phyloP scores from a whole-genome alignment of 2,329 filamentous ascomycete species.

The Colletotrichum orbiculare region DNA sequence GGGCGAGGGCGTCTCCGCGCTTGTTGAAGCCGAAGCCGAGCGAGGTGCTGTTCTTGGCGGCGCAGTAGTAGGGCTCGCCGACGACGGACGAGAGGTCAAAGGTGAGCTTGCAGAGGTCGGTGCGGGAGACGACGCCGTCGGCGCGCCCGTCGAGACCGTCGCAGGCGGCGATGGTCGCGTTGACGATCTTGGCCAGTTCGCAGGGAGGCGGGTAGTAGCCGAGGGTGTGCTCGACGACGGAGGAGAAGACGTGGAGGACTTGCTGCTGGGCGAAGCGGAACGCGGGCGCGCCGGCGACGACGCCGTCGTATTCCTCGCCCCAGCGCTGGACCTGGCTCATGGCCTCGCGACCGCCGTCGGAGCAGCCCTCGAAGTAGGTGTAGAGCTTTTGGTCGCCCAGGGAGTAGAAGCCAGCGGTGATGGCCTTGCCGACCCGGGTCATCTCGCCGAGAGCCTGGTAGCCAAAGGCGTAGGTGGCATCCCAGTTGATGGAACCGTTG shows the following conservation, averaged over 20 bases:
- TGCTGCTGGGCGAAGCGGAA: conserved; percentile 57
- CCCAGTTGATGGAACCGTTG: conserved; percentile 41
- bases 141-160: conserved; percentile 64
- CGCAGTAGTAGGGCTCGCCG: conserved; percentile 48
- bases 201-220: conserved; percentile 53
- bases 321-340: conserved; percentile 56
- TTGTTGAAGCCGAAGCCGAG: conserved; percentile 43
- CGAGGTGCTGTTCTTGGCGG: conserved; percentile 28
- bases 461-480: conserved; percentile 21
- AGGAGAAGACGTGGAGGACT: conserved; percentile 53
- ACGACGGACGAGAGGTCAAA: conserved; percentile 47
- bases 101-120: conserved; percentile 49
- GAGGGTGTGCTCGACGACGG: conserved; percentile 51
- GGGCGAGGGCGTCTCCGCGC: background rate
- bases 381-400: conserved; percentile 47
- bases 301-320: conserved; percentile 56
- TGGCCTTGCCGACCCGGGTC: conserved; percentile 54
- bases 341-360: conserved; percentile 61
- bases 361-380: conserved; percentile 65
- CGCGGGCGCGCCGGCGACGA: conserved; percentile 57
- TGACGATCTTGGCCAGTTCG: conserved; percentile 62
- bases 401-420: conserved; percentile 60
- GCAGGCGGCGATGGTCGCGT: conserved; percentile 64
- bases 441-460: conserved; percentile 30
- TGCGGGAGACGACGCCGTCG: conserved; percentile 47